Base-by-base conservation (phyloP, 805 yeast species). In the Saccharomycopsis babjevae region DNA sequence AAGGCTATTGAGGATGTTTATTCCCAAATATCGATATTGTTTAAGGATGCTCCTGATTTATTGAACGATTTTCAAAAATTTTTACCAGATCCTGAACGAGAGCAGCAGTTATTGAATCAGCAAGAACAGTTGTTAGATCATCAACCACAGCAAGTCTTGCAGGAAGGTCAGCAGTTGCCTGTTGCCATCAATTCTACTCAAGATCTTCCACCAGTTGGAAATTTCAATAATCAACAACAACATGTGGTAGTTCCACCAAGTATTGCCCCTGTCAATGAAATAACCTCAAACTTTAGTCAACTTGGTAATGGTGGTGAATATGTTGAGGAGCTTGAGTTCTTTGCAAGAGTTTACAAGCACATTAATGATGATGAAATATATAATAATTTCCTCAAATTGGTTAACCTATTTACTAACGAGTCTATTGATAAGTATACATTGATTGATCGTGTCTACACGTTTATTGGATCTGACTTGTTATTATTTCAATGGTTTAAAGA, bases 1-100 rank as follows among this genome's bases (percentile, higher is more conserved):
- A 88, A 90, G 69, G 97, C 97, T 56, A 94, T 94, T 59, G 86
- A 89, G 58, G 98, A 94, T 69, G 99, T 94, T 13, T 94, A 94
- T 69, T 87, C 89, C 60, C 97, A 94, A 71, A 97, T 94, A 1
- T 88, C 97, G 0, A 79, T 84, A 6, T 77, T 94, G 59, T 94
- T 94, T 75, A 86, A 89, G 62, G 89, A 89, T 67, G 96, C 97
- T 13, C 98, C 98, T 0, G 99, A 94, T 69, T 78, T 94, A 62
- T 76, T 94, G 64, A 96, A 91, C 66, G 99, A 96, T 70, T 94
- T 94, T 74, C 91, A 92, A 72, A 92, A 91, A 72, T 94, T 94
- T 71, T 79, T 94, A 72, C 99, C 99, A 1, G 98, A 93, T 68
- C 58, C 58, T 8, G 58, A 56, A 34, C 22, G 43, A 36, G 52